These are phyloP conservation scores for Flagelloscypha sp. DNA, from an alignment of 768 basidiomycete species.

Conservation along the genomic window DNA sequence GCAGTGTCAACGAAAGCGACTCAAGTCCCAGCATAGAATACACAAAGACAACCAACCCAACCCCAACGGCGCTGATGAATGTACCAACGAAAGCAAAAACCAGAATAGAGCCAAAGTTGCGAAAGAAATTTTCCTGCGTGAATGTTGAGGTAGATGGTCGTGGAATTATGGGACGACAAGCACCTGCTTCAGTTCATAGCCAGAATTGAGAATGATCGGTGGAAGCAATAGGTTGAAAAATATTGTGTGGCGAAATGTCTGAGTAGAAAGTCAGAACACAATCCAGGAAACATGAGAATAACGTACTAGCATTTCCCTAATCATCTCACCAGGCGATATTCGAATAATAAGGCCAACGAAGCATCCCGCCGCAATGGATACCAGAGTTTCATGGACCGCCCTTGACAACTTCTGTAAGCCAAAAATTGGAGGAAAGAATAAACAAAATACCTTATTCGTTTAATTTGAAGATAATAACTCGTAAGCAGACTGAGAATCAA, in stretches of 20 bases:
- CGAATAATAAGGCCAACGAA: slow-evolving; percentile 87
- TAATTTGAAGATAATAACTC: slow-evolving; percentile 96
- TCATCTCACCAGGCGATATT: slow-evolving; percentile 86
- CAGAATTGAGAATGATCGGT: slow-evolving; percentile 96
- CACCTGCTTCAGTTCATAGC: slow-evolving; percentile 95
- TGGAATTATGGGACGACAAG: slow-evolving; percentile 13
- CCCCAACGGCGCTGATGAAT: slow-evolving; percentile 91
- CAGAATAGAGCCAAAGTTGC: slow-evolving; percentile 94
- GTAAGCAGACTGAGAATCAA: slow-evolving; percentile 93
- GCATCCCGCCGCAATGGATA: slow-evolving; percentile 95
- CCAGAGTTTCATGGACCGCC: slow-evolving; percentile 91
- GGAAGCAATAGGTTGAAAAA: slow-evolving; percentile 98
- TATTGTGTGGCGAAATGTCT: slow-evolving; percentile 95
- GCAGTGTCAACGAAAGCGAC: slow-evolving; percentile 71
- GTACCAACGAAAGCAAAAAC: slow-evolving; percentile 93
- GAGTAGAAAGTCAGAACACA: slow-evolving; percentile 5
- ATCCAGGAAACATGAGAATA: neutral
- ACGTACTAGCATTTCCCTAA: slow-evolving; percentile 94
- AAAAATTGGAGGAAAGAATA: too few species aligned
- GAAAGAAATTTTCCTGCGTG: slow-evolving; percentile 90
- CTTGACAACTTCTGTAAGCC: too few species aligned
- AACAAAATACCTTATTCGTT: too few species aligned
- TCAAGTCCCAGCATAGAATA: slow-evolving; percentile 92
- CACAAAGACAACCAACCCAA: slow-evolving; percentile 94
- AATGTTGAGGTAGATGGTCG: neutral